phyloP scores from a whole-genome alignment of 75 land plant genomes.

The Chamaecyparis obtusa region DNA sequence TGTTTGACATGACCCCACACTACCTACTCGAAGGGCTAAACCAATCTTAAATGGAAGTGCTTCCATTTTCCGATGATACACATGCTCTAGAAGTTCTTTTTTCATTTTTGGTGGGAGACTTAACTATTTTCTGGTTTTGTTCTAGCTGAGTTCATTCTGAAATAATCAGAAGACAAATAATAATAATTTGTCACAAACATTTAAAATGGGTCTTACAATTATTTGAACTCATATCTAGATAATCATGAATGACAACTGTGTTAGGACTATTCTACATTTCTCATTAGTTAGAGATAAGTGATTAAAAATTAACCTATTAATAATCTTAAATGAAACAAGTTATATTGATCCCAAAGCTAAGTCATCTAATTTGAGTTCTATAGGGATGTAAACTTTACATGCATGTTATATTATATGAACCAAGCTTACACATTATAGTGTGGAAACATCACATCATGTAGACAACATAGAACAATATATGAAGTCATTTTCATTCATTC shows the following conservation, averaged over 20 bases:
- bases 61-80: no score
- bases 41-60: no score
- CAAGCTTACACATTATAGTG: no score
- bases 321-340: neutral
- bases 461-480: no score
- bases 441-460: no score
- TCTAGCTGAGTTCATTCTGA: neutral
- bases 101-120: neutral
- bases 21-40: no score
- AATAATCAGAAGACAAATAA: neutral
- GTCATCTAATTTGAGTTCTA: no score
- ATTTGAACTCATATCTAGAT: neutral
- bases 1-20: no score
- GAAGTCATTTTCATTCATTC: no score
- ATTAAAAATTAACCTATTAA: neutral
- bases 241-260: neutral
- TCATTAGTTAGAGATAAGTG: neutral
- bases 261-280: neutral
- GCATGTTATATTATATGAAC: no score
- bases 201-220: neutral
- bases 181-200: neutral
- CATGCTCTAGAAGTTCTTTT: neutral
- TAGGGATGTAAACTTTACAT: no score
- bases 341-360: neutral
- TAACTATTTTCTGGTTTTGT: neutral